These are phyloP conservation scores for Batrachochytrium dendrobatidis DNA, from an alignment of 371 early-diverging fungal genomes.

Conservation along the genomic window DNA sequence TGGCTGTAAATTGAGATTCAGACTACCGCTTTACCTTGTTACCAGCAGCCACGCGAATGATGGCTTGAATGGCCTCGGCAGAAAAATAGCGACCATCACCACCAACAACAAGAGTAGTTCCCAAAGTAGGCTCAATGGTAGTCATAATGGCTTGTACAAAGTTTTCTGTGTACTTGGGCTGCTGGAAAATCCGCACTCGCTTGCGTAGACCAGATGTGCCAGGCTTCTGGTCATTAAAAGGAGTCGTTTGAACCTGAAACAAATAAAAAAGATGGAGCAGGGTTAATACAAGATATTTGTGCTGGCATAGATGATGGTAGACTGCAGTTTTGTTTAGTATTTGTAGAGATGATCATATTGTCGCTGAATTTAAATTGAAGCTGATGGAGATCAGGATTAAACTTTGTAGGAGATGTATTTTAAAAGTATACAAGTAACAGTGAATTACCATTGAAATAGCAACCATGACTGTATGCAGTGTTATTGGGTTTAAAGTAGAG, in stretches of 20 bases:
- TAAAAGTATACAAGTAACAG: no score
- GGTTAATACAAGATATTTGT: no score
- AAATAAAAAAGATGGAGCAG: background rate
- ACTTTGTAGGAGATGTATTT: no score
- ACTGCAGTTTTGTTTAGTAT: no score
- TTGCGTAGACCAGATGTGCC: slow-evolving; percentile 96
- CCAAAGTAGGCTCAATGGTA: slow-evolving; percentile 65
- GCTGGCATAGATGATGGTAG: no score
- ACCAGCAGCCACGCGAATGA: slow-evolving; percentile 78
- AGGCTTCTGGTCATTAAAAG: slow-evolving; percentile 91
- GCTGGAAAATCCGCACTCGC: slow-evolving; percentile 91
- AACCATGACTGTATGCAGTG: no score
- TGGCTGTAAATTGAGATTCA: no score
- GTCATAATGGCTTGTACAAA: slow-evolving; percentile 60
- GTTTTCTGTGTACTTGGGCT: slow-evolving; percentile 90
- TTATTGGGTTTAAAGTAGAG: no score
- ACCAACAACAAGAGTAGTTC: slow-evolving; percentile 85
- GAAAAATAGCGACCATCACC: slow-evolving; percentile 93
- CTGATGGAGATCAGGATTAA: no score
- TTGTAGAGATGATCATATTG: no score
- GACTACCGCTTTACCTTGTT: slow-evolving; percentile 78
- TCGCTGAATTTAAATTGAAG: no score
- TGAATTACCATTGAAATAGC: no score
- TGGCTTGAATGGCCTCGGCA: slow-evolving; percentile 80
- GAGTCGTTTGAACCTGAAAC: slow-evolving; percentile 23